Percentiles rank a stretch among this genome's conserved stretches.
phyloP scores from a whole-genome alignment of 1,284 basidiomycete genomes.

The Rhodotorula sp. region DNA sequence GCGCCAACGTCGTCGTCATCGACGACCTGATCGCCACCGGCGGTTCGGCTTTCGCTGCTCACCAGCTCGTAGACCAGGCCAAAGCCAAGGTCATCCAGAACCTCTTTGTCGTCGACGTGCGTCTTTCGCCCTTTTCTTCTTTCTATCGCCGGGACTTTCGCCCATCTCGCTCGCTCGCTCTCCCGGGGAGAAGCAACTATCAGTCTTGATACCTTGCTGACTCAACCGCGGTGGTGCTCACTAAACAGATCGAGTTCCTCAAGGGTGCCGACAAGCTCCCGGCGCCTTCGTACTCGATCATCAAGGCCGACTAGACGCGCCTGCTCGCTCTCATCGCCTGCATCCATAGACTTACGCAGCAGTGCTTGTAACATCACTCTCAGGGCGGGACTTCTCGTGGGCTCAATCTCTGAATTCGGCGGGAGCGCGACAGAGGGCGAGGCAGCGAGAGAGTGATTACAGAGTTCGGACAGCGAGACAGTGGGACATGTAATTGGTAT shows the following conservation, averaged over 20 bases:
- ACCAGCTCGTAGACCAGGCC: constrained; percentile 69
- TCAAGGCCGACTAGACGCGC: constrained; percentile 28
- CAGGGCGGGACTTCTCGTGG: too few relatives aligned
- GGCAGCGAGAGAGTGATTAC: neutral
- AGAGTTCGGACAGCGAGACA: neutral
- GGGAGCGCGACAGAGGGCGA: too few relatives aligned
- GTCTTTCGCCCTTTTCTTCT: neutral
- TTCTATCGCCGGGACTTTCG: neutral
- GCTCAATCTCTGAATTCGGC: too few relatives aligned
- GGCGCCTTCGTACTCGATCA: constrained; percentile 34
- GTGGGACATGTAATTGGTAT: neutral
- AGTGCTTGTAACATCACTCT: too few relatives aligned
- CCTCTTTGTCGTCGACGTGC: constrained; percentile 37
- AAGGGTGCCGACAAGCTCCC: constrained; percentile 38
- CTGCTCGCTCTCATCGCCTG: neutral
- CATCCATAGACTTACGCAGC: neutral
- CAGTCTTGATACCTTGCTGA: neutral
- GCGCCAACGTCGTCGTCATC: constrained; percentile 81
- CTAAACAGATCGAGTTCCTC: constrained; percentile 26
- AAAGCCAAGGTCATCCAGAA: constrained; percentile 32
- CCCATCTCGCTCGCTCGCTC: too few relatives aligned
- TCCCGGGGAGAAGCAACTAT: too few relatives aligned
- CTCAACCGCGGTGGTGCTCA: neutral
- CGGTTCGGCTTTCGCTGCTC: constrained; percentile 91
- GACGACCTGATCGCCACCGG: constrained; percentile 98